Conservation (phyloP, 176 grass and related monocot species). For the Zizania latifolia region DNA sequence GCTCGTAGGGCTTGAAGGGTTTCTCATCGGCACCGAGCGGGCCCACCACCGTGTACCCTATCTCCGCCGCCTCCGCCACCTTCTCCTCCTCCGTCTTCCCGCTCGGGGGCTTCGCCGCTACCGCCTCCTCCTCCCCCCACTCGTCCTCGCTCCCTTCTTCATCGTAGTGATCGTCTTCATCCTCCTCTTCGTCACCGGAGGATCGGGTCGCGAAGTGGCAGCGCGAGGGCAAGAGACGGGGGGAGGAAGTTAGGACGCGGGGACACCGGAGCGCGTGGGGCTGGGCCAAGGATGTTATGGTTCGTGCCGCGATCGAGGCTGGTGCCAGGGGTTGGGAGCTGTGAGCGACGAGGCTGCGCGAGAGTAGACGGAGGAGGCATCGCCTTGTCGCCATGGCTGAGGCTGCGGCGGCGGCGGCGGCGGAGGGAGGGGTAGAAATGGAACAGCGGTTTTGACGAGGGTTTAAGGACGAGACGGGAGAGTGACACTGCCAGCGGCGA, state of each 20-base stretch:
- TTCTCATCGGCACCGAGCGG: slow-evolving; percentile 64
- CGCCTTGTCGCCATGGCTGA: slow-evolving; percentile 76
- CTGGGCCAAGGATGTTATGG: not conserved
- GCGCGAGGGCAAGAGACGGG: slow-evolving; percentile 15
- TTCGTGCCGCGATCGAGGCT: not conserved
- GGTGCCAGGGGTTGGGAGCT: not conserved
- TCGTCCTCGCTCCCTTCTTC: slow-evolving; percentile 41
- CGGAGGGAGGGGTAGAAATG: slow-evolving; percentile 39
- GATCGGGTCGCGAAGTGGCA: slow-evolving; percentile 55
- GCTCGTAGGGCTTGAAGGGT: slow-evolving; percentile 91
- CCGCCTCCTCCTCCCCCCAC: slow-evolving; percentile 38
- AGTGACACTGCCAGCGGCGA: not conserved
- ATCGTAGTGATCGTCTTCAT: slow-evolving; percentile 45
- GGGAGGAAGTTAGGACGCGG: not conserved
- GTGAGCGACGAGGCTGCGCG: slow-evolving; percentile 27
- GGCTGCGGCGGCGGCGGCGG: slow-evolving; percentile 23
- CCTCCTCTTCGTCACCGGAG: slow-evolving; percentile 45
- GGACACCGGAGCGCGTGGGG: not conserved
- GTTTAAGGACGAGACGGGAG: slow-evolving; percentile 23
- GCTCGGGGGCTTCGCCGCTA: slow-evolving; percentile 49
- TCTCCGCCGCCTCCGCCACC: slow-evolving; percentile 61
- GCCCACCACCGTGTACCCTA: slow-evolving; percentile 73
- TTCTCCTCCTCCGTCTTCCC: slow-evolving; percentile 94
- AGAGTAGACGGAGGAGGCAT: slow-evolving; percentile 50
- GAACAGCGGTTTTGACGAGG: slow-evolving; percentile 43